phyloP scores from a whole-genome alignment of 148 eudicot genomes.

The Camellia sinensis region DNA sequence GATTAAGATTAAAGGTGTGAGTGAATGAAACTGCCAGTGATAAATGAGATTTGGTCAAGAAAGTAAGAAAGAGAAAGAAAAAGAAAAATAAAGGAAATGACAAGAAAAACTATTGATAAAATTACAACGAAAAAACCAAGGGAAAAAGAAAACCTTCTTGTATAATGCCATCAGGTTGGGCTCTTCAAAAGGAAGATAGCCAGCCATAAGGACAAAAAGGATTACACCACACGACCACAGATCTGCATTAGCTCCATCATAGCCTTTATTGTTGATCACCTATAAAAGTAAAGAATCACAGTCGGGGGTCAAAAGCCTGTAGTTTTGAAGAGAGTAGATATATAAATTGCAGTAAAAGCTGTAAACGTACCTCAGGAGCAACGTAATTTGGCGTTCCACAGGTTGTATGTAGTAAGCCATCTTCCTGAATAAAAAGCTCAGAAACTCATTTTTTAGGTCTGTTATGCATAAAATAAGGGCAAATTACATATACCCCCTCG shows the following conservation, averaged over 20 bases:
- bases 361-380: slow-evolving; percentile 77
- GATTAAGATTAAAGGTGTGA: not conserved
- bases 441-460: slow-evolving; percentile 8
- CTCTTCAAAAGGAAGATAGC: slow-evolving; percentile 85
- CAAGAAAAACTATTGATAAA: not conserved
- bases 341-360: slow-evolving; percentile 5
- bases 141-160: slow-evolving; percentile 54
- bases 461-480: too few relatives aligned
- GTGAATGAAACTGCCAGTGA: not conserved
- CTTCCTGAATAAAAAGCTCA: slow-evolving; percentile 50
- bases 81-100: not conserved
- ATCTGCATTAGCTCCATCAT: slow-evolving; percentile 96
- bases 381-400: slow-evolving; percentile 97
- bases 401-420: slow-evolving; percentile 85
- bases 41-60: not conserved
- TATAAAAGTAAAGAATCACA: slow-evolving; percentile 19
- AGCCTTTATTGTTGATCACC: slow-evolving; percentile 93
- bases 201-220: slow-evolving; percentile 91
- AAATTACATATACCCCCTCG: too few relatives aligned
- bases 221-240: slow-evolving; percentile 95
- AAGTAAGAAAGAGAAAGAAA: too few relatives aligned
- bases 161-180: slow-evolving; percentile 74
- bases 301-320: not conserved
- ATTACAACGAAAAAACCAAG: not conserved
- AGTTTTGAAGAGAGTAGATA: not conserved